Conservation (phyloP, 2,329 filamentous ascomycete genomes). For the Magnaporthiopsis incrustans region DNA sequence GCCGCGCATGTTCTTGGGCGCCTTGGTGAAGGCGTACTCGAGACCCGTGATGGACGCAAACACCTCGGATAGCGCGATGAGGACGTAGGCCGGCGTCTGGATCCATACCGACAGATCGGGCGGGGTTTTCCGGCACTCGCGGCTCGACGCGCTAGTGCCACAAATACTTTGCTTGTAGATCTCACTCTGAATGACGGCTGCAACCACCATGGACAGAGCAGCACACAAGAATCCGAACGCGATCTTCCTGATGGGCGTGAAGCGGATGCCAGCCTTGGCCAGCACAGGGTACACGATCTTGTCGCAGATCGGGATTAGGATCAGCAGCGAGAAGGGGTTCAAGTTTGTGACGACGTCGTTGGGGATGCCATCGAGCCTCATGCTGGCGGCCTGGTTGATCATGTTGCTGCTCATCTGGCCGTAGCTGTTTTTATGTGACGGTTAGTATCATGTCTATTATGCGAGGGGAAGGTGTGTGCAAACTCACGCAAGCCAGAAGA, state of each 20-base stretch:
- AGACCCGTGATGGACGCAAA: constrained; percentile 47
- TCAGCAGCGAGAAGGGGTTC: constrained; percentile 65
- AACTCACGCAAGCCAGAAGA: constrained; percentile 41
- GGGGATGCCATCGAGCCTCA: constrained; percentile 62
- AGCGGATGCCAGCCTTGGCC: constrained; percentile 53
- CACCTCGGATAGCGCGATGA: constrained; percentile 41
- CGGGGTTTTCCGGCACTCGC: constrained; percentile 32
- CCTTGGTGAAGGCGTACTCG: constrained; percentile 71
- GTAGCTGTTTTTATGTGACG: constrained; percentile 16
- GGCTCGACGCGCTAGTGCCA: constrained; percentile 34
- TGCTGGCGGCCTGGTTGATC: constrained; percentile 54
- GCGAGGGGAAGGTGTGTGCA: not conserved
- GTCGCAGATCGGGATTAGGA: constrained; percentile 66
- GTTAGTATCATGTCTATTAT: constrained; percentile 20
- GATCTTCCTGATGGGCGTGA: constrained; percentile 72
- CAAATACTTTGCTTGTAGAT: constrained; percentile 57
- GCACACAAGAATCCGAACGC: constrained; percentile 59
- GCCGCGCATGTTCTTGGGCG: constrained; percentile 68
- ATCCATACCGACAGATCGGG: constrained; percentile 51
- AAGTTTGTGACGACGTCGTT: constrained; percentile 72
- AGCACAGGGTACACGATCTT: constrained; percentile 59
- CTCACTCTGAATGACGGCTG: constrained; percentile 46
- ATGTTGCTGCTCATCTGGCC: constrained; percentile 45
- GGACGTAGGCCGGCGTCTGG: constrained; percentile 41
- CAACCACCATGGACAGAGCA: constrained; percentile 50